Conservation (phyloP, 371 early-diverging fungal genomes). For the Gilbertella persicaria region DNA sequence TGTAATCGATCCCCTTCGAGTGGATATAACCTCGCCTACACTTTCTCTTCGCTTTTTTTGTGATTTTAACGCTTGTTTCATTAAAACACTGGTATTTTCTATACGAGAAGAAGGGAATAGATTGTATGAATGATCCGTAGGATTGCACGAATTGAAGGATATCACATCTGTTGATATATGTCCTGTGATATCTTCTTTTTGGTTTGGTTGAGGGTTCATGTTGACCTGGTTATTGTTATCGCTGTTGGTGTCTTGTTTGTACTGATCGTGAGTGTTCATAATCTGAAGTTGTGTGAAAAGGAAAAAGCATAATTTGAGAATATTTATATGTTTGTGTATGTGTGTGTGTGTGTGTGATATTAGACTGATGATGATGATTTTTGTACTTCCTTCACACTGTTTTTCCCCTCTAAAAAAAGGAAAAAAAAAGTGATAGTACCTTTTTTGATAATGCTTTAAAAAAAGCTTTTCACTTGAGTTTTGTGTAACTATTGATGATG, state of each 20-base stretch:
- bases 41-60: slow-evolving; percentile 36
- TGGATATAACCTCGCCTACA: slow-evolving; percentile 24
- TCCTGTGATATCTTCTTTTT: not conserved
- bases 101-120: not conserved
- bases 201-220: not conserved
- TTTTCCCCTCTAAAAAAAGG: no score
- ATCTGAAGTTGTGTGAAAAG: not conserved
- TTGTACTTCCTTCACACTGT: no score
- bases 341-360: no score
- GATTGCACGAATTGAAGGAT: no score
- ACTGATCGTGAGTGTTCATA: not conserved
- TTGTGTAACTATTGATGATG: no score
- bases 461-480: no score
- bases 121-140: not conserved
- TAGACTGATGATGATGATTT: no score
- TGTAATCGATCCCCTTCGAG: slow-evolving; percentile 16
- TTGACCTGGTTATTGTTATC: not conserved
- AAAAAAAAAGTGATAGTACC: no score
- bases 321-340: not conserved
- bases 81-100: slow-evolving; percentile 12
- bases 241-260: not conserved
- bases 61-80: slow-evolving; percentile 20
- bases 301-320: not conserved
- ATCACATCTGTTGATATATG: no score
- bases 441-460: no score